Percentiles rank a stretch among this genome's conserved stretches.
Evolutionary conservation across 768 basidiomycete genomes (phyloP).

Genomic region (Hygrophorus russula): DNA sequence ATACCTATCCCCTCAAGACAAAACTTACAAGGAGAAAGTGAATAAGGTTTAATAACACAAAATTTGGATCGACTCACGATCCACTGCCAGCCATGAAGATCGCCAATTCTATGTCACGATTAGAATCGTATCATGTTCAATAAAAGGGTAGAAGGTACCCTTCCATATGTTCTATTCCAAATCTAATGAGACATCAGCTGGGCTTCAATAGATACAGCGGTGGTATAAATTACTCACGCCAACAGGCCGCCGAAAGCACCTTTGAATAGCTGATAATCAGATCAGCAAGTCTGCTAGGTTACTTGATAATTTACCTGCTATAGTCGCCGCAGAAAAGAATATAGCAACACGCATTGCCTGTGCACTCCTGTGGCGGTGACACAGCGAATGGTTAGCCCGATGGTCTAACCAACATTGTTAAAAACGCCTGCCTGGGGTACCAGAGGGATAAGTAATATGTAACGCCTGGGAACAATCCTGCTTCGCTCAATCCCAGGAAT

Average conservation of each 20-base stretch:
- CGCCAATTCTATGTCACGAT: constrained; percentile 10
- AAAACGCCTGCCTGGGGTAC: too few species aligned
- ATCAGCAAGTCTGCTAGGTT: not conserved
- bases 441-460: too few species aligned
- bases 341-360: constrained; percentile 41
- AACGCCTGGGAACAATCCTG: too few species aligned
- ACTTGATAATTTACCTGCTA: constrained; percentile 22
- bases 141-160: constrained; percentile 15
- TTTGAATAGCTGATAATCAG: not conserved
- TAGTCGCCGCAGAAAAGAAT: constrained; percentile 46
- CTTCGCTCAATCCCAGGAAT: too few species aligned
- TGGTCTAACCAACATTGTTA: too few species aligned
- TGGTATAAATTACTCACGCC: constrained; percentile 15
- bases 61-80: constrained; percentile 19
- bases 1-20: constrained; percentile 25
- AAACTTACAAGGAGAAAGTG: constrained; percentile 13
- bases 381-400: too few species aligned
- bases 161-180: constrained; percentile 21
- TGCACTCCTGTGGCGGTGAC: too few species aligned
- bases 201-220: too few species aligned
- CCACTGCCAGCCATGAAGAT: constrained; percentile 26
- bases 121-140: not conserved
- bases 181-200: not conserved
- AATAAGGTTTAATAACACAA: not conserved
- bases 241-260: constrained; percentile 37